phyloP scores from a whole-genome alignment of 768 basidiomycete genomes.

The Crepidotus variabilis region DNA sequence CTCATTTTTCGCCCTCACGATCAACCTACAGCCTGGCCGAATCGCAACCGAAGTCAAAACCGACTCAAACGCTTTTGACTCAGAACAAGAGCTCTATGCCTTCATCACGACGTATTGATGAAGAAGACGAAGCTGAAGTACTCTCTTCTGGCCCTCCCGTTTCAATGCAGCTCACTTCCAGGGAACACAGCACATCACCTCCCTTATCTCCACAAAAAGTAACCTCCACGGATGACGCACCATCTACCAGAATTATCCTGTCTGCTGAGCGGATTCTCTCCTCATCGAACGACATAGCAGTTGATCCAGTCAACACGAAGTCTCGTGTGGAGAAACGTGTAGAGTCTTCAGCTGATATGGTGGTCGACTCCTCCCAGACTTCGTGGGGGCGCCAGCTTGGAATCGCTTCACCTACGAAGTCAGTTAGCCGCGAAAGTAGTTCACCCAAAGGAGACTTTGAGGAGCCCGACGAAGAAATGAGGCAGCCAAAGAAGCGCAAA shows the following conservation, averaged over 20 bases:
- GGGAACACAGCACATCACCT: too few relatives aligned
- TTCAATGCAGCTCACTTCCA: too few relatives aligned
- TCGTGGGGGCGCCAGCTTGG: conserved; percentile 26
- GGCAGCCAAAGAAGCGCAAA: too few relatives aligned
- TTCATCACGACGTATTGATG: not conserved
- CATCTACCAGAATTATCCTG: too few relatives aligned
- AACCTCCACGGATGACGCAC: too few relatives aligned
- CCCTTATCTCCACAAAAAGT: too few relatives aligned
- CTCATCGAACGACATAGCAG: not conserved
- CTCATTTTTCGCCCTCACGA: conserved; percentile 62
- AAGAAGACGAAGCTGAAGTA: too few relatives aligned
- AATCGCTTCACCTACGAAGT: not conserved
- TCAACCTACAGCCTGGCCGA: conserved; percentile 62
- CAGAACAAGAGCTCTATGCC: conserved; percentile 3
- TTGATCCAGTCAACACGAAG: not conserved
- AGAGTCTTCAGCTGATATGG: conserved; percentile 5
- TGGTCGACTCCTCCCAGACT: conserved; percentile 20
- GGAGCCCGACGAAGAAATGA: too few relatives aligned
- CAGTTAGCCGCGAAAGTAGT: too few relatives aligned
- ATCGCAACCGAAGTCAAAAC: conserved; percentile 16
- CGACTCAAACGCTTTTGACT: conserved; percentile 17
- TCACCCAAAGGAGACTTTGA: too few relatives aligned
- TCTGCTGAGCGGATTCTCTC: too few relatives aligned
- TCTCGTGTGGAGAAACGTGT: not conserved
- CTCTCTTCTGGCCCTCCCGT: too few relatives aligned